A percentile compares a stretch with the other conserved stretches of the same genome.
Evolutionary conservation across 148 eudicot species (phyloP).

Genomic region (Rheum nobile): DNA sequence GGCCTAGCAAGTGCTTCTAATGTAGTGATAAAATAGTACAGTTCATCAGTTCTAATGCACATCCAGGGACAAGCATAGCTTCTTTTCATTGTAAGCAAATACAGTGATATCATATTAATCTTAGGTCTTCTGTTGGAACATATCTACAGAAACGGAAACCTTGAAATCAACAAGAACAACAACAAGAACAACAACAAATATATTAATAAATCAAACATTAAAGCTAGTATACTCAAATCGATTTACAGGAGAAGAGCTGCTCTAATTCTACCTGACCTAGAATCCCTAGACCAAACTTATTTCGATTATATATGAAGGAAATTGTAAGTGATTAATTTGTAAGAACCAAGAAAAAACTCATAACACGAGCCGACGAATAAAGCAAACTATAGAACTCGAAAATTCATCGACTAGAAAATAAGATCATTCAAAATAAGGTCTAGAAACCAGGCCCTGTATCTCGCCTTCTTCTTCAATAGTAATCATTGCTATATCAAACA

Average conservation of each 20-base stretch:
- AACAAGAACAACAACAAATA: too few species aligned
- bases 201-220: neutral
- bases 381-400: neutral
- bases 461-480: neutral
- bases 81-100: neutral
- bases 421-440: neutral
- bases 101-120: too few species aligned
- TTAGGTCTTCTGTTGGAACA: neutral
- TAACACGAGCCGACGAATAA: neutral
- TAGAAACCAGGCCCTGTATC: neutral
- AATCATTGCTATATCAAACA: neutral
- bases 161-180: neutral
- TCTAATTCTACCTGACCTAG: neutral
- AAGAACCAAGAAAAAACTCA: neutral
- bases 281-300: neutral
- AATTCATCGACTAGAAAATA: neutral
- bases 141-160: neutral
- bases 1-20: neutral
- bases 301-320: neutral
- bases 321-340: neutral
- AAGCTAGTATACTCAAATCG: too few species aligned
- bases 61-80: neutral
- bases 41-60: neutral
- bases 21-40: neutral
- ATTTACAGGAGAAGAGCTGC: neutral